Evolutionary conservation across 345 rosid species (phyloP).

Genomic region (Eucalyptus cloeziana): DNA sequence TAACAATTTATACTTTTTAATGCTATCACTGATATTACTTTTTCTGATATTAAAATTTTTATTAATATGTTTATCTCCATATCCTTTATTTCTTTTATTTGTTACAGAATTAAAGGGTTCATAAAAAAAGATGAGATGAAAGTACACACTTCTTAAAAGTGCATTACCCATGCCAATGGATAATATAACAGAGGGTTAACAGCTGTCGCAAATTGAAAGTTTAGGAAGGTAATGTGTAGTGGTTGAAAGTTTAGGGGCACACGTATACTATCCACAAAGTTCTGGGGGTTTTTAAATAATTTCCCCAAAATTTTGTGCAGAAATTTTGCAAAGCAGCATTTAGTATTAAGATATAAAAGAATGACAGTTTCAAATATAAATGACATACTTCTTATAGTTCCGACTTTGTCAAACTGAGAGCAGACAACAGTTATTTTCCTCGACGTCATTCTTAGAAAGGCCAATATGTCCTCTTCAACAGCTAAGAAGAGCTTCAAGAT

Average conservation of each 20-base stretch:
- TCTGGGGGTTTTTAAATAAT: not conserved
- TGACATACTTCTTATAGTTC: conserved; percentile 62
- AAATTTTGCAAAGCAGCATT: not conserved
- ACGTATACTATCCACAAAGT: not conserved
- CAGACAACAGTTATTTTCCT: conserved; percentile 74
- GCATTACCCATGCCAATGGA: not conserved
- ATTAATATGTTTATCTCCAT: not conserved
- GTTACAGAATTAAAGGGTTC: not conserved
- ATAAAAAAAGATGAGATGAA: not conserved
- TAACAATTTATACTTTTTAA: not conserved
- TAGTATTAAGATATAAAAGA: not conserved
- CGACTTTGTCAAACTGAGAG: conserved; percentile 90
- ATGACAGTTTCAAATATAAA: not conserved
- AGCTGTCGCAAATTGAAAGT: not conserved
- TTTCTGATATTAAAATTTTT: not conserved
- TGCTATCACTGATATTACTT: not conserved
- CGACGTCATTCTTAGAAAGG: conserved; percentile 81
- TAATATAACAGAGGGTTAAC: not conserved
- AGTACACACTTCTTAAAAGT: not conserved
- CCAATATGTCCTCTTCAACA: conserved; percentile 86
- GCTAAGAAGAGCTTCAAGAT: conserved; percentile 86
- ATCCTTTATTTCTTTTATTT: not conserved
- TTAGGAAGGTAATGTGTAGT: not conserved
- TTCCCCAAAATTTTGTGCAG: not conserved
- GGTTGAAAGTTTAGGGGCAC: not conserved